phyloP scores from a whole-genome alignment of 208 protist genomes.

The Angomonas ambiguus region DNA sequence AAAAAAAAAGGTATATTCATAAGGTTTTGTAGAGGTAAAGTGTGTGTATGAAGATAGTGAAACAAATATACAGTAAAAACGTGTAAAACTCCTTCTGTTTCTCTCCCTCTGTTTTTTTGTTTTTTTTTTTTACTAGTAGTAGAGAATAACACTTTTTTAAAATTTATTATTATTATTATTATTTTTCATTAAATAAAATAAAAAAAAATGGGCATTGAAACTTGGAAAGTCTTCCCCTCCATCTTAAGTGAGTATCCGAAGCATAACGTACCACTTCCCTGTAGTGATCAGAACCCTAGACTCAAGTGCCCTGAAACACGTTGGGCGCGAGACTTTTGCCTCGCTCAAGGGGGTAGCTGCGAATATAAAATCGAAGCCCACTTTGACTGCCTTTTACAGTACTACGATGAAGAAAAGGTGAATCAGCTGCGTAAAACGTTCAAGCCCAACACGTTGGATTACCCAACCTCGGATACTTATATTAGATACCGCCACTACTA shows the following conservation, averaged over 20 bases:
- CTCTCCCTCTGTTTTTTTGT: conserved; percentile 2
- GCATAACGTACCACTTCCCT: conserved; percentile 71
- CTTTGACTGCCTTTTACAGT: conserved; percentile 85
- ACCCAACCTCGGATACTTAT: conserved; percentile 83
- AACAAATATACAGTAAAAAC: not conserved
- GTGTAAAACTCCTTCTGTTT: not conserved
- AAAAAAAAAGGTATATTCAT: not conserved
- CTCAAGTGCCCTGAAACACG: conserved; percentile 80
- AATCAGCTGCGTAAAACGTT: conserved; percentile 72
- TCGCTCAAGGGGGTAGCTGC: conserved; percentile 74
- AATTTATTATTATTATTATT: not conserved
- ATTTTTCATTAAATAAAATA: not conserved
- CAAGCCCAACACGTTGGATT: conserved; percentile 81
- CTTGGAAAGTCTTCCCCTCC: conserved; percentile 72
- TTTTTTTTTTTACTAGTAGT: not conserved
- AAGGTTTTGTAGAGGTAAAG: too few species aligned
- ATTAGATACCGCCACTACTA: conserved; percentile 83
- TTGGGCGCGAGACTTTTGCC: conserved; percentile 83
- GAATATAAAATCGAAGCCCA: conserved; percentile 92
- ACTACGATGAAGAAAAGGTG: conserved; percentile 82
- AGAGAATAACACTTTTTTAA: not conserved
- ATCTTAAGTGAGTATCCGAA: conserved; percentile 78
- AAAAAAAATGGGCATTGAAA: conserved; percentile 77
- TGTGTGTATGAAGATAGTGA: not conserved
- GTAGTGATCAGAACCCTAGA: conserved; percentile 69